These are phyloP conservation scores for Linnemannia hyalina DNA, from an alignment of 192 early-diverging fungal genomes.

Conservation along the genomic window DNA sequence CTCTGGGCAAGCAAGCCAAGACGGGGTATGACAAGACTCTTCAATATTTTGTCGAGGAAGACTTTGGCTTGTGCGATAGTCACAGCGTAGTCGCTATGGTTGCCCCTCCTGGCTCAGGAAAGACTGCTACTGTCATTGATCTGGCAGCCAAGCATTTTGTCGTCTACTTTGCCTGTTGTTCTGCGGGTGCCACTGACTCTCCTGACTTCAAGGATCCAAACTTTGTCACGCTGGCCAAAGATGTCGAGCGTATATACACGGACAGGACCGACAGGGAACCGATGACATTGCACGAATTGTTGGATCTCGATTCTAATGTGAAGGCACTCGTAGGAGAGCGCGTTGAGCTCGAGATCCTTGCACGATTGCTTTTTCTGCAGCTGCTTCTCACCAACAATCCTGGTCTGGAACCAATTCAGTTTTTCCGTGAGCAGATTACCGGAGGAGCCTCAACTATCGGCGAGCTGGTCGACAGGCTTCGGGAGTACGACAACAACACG, in stretches of 20 bases:
- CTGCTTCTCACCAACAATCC: constrained; percentile 28
- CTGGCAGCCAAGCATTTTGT: constrained; percentile 45
- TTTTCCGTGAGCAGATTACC: constrained; percentile 37
- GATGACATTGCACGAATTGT: no score
- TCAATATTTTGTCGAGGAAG: constrained; percentile 22
- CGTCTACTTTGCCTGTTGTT: constrained; percentile 33
- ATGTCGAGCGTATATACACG: constrained; percentile 22
- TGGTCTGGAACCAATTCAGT: constrained; percentile 20
- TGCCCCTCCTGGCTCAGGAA: constrained; percentile 50
- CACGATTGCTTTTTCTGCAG: constrained; percentile 23
- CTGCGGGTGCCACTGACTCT: neutral
- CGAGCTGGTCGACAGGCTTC: constrained; percentile 13
- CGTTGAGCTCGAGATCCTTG: constrained; percentile 25
- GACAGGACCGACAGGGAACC: no score
- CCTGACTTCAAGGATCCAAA: constrained; percentile 40
- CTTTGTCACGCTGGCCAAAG: neutral
- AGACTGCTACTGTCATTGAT: constrained; percentile 35
- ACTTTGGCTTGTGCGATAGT: constrained; percentile 9
- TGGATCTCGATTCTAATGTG: neutral
- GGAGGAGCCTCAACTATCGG: neutral
- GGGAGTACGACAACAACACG: constrained; percentile 10
- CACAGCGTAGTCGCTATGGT: constrained; percentile 42
- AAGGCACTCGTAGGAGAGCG: constrained; percentile 17
- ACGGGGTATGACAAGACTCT: constrained; percentile 24
- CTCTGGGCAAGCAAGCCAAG: constrained; percentile 35